Evolutionary conservation across 805 yeast species (phyloP).

Genomic region (Yamadazyma sp.): DNA sequence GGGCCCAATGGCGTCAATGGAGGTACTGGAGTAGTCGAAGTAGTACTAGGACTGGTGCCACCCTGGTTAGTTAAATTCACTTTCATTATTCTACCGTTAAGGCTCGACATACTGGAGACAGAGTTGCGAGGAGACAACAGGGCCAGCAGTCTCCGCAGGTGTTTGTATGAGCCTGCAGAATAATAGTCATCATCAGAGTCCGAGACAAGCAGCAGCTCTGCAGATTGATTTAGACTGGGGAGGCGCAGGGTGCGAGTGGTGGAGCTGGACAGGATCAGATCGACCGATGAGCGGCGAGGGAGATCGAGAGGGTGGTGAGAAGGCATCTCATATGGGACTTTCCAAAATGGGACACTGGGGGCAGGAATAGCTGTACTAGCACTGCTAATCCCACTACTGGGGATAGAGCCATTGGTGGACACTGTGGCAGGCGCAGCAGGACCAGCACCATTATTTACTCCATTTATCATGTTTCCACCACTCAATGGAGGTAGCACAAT

Average conservation of each 20-base stretch:
- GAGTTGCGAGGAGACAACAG: constrained; percentile 35
- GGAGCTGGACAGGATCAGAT: constrained; percentile 11
- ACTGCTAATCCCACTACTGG: too few species aligned
- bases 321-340: constrained; percentile 61
- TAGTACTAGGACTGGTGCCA: constrained; percentile 2
- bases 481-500: constrained; percentile 31
- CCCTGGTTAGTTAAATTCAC: constrained; percentile 7
- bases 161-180: constrained; percentile 23
- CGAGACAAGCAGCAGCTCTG: constrained; percentile 18
- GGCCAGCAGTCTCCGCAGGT: constrained; percentile 18
- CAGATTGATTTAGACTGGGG: constrained; percentile 6
- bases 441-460: too few species aligned
- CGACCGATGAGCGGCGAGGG: constrained; percentile 18
- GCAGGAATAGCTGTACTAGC: too few species aligned
- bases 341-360: constrained; percentile 51
- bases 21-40: not conserved
- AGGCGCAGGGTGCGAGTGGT: constrained; percentile 4
- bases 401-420: too few species aligned
- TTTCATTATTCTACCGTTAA: constrained; percentile 30
- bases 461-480: not conserved
- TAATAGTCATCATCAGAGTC: constrained; percentile 40
- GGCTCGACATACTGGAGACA: constrained; percentile 29
- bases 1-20: not conserved
- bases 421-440: too few species aligned
- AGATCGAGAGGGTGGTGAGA: constrained; percentile 18